Evolutionary conservation across 352 stramenopile genomes (phyloP).

Genomic region (Phytopythium boreale): DNA sequence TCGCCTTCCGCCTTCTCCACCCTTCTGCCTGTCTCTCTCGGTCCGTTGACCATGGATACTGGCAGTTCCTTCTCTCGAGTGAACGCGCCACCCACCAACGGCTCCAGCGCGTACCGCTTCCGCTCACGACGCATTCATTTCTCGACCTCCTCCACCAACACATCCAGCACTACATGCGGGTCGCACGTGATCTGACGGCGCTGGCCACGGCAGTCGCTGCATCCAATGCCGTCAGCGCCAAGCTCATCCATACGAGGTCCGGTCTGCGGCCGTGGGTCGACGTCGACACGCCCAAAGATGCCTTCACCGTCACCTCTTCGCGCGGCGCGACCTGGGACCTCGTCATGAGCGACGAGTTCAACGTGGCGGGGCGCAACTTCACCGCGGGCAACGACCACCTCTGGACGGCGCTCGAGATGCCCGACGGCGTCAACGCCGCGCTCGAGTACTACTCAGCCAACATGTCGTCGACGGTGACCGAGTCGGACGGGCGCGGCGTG

Average conservation of each 20-base stretch:
- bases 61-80: too few species aligned
- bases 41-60: too few species aligned
- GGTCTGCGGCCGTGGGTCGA: conserved; percentile 42
- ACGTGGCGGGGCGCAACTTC: conserved; percentile 55
- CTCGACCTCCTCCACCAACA: too few species aligned
- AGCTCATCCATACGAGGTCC: conserved; percentile 22
- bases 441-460: conserved; percentile 91
- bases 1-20: too few species aligned
- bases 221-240: background rate
- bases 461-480: conserved; percentile 47
- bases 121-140: too few species aligned
- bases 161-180: background rate
- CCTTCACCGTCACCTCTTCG: conserved; percentile 28
- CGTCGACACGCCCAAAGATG: conserved; percentile 24
- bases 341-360: conserved; percentile 79
- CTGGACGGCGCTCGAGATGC: conserved; percentile 76
- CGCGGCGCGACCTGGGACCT: conserved; percentile 54
- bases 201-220: background rate
- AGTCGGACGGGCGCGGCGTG: conserved; percentile 26
- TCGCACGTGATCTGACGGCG: background rate
- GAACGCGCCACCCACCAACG: too few species aligned
- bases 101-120: too few species aligned
- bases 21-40: too few species aligned
- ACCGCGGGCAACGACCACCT: conserved; percentile 40
- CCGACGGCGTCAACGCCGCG: conserved; percentile 43